These are phyloP conservation scores for Chimonanthus salicifolius DNA, from an alignment of 164 flowering plant species.

Conservation along the genomic window DNA sequence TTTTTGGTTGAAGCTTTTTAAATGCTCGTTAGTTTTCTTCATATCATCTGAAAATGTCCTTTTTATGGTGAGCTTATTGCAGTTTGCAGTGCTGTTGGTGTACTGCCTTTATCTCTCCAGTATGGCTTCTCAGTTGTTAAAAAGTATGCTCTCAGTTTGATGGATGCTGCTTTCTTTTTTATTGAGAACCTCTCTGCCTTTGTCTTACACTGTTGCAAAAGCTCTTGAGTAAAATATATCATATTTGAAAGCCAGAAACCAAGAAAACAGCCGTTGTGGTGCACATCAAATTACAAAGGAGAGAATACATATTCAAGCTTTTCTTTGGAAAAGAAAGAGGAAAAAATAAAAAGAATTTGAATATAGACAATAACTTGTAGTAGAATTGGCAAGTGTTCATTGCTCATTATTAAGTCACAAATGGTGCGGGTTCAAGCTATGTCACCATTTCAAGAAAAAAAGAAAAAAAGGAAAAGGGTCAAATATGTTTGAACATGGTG, in stretches of 20 bases:
- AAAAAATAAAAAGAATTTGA: no score
- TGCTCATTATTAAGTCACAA: no score
- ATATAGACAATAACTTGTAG: no score
- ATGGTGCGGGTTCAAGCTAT: no score
- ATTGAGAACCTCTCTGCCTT: not conserved
- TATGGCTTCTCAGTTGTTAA: constrained; percentile 87
- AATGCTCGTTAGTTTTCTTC: constrained; percentile 1
- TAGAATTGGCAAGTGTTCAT: no score
- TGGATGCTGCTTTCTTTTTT: not conserved
- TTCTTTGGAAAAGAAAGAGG: not conserved
- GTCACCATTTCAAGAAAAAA: no score
- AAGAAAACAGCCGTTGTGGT: not conserved
- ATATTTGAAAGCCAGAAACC: not conserved
- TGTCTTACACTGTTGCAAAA: not conserved
- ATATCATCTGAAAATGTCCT: not conserved
- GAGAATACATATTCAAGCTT: not conserved
- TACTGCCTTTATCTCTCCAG: constrained; percentile 88
- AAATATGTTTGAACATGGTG: no score
- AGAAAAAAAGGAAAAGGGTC: no score
- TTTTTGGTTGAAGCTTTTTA: not conserved
- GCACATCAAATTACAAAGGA: not conserved
- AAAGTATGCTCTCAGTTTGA: constrained; percentile 41
- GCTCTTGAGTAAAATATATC: not conserved
- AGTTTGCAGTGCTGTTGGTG: constrained; percentile 99
- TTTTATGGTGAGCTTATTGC: constrained; percentile 25